Evolutionary conservation across 306 rosid genomes (phyloP).

Genomic region (Vigna angularis): DNA sequence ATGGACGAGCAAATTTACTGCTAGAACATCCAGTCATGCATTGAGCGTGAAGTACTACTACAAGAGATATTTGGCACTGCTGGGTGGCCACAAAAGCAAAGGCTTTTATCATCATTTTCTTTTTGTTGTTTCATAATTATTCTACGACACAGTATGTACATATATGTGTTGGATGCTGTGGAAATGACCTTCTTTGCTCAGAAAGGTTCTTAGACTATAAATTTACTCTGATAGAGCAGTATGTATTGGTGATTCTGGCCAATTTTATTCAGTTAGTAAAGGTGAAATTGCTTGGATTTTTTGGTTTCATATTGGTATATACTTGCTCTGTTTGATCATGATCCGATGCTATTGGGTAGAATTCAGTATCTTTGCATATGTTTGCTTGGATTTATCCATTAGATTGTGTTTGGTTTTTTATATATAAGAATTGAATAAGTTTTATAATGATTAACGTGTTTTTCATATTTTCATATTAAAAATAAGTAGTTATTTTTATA

Average conservation of each 20-base stretch:
- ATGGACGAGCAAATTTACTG: slow-evolving; percentile 12
- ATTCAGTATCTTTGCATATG: not conserved
- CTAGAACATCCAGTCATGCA: slow-evolving; percentile 28
- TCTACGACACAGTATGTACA: slow-evolving; percentile 56
- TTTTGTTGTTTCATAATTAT: slow-evolving; percentile 32
- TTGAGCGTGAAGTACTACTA: slow-evolving; percentile 11
- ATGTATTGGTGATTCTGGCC: slow-evolving; percentile 47
- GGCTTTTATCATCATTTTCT: slow-evolving; percentile 37
- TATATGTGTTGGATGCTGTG: slow-evolving; percentile 58
- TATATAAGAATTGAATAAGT: no score
- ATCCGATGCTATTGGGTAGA: slow-evolving; percentile 3
- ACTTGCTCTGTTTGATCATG: not conserved
- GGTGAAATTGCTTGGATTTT: slow-evolving; percentile 41
- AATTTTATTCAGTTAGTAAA: slow-evolving; percentile 45
- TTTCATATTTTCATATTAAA: no score
- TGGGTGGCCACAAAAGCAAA: slow-evolving; percentile 45
- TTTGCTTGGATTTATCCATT: slow-evolving; percentile 1
- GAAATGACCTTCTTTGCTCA: slow-evolving; percentile 44
- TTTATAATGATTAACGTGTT: no score
- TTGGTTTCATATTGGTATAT: slow-evolving; percentile 16
- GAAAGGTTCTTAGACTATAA: slow-evolving; percentile 33
- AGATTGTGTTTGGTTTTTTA: no score
- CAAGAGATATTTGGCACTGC: slow-evolving; percentile 36
- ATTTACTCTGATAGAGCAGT: slow-evolving; percentile 42
- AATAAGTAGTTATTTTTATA: no score